These are phyloP conservation scores for Desmodesmus armatus DNA, from an alignment of 139 green algal genomes.

Conservation along the genomic window DNA sequence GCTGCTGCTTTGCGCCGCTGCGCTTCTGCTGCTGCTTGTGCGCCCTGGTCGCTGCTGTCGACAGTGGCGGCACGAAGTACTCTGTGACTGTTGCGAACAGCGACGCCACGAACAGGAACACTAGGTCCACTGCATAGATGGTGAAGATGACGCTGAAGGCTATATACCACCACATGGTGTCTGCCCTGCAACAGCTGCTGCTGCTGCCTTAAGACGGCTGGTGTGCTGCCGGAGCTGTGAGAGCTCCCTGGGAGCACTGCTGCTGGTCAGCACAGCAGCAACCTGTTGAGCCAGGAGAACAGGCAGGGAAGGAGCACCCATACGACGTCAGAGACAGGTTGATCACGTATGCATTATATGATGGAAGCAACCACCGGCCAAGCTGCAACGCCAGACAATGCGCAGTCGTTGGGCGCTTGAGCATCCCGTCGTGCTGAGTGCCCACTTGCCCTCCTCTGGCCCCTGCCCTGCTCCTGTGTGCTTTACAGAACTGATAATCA, in stretches of 20 bases:
- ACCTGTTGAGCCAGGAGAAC: no score
- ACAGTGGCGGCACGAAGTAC: slow-evolving; percentile 47
- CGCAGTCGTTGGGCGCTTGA: no score
- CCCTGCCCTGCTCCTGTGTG: no score
- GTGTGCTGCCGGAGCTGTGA: neutral
- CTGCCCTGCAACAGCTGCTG: slow-evolving; percentile 7
- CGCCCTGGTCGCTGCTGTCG: slow-evolving; percentile 33
- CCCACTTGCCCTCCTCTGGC: no score
- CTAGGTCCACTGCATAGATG: slow-evolving; percentile 65
- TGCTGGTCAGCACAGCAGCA: no score
- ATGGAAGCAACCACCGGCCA: no score
- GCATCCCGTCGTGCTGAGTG: no score
- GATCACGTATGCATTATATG: no score
- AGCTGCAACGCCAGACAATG: no score
- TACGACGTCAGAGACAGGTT: no score
- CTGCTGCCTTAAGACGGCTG: slow-evolving; percentile 22
- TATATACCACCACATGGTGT: slow-evolving; percentile 61
- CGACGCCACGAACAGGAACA: slow-evolving; percentile 63
- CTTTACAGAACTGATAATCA: no score
- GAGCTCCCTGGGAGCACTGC: slow-evolving; percentile 9
- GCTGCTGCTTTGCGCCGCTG: slow-evolving; percentile 39
- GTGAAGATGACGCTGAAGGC: slow-evolving; percentile 60
- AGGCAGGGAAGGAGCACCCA: no score
- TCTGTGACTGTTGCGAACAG: slow-evolving; percentile 49
- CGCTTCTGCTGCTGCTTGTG: slow-evolving; percentile 43